Conservation (phyloP, 2,329 filamentous ascomycete species). For the Aspergillus ochraceoroseus region DNA sequence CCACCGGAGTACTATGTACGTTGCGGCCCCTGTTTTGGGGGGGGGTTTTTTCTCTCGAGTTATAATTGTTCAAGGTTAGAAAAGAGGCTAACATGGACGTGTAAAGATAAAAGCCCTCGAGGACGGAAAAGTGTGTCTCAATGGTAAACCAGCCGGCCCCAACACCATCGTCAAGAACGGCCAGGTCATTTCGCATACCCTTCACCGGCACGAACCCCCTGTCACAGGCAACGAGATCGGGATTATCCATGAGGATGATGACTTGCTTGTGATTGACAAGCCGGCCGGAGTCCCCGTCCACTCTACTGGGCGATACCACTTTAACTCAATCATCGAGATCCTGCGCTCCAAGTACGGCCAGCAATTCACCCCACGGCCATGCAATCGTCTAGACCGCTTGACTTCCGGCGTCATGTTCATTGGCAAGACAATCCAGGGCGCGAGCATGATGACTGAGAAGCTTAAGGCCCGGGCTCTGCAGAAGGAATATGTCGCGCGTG, state of each 20-base stretch:
- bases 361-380: constrained; percentile 62
- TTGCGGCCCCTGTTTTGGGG: too few relatives aligned
- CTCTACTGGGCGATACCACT: constrained; percentile 90
- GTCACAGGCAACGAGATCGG: constrained; percentile 74
- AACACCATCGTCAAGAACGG: constrained; percentile 77
- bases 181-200: constrained; percentile 83
- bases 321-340: constrained; percentile 91
- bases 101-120: constrained; percentile 67
- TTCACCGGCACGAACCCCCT: constrained; percentile 93
- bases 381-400: constrained; percentile 87
- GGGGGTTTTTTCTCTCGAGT: too few relatives aligned
- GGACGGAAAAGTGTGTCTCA: constrained; percentile 70
- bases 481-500: constrained; percentile 92
- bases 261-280: constrained; percentile 95
- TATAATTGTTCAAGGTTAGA: too few relatives aligned
- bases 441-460: constrained; percentile 69
- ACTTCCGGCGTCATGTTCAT: constrained; percentile 99
- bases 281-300: constrained; percentile 93
- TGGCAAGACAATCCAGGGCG: constrained; percentile 75
- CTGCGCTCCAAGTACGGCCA: constrained; percentile 68
- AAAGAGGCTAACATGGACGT: too few relatives aligned
- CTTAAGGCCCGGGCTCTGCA: constrained; percentile 76
- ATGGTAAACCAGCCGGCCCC: constrained; percentile 65
- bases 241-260: constrained; percentile 84
- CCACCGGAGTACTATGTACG: constrained; percentile 77